These are phyloP conservation scores for Cyclotella choctawhatcheeana DNA, from an alignment of 108 stramenopile genomes.

Conservation along the genomic window DNA sequence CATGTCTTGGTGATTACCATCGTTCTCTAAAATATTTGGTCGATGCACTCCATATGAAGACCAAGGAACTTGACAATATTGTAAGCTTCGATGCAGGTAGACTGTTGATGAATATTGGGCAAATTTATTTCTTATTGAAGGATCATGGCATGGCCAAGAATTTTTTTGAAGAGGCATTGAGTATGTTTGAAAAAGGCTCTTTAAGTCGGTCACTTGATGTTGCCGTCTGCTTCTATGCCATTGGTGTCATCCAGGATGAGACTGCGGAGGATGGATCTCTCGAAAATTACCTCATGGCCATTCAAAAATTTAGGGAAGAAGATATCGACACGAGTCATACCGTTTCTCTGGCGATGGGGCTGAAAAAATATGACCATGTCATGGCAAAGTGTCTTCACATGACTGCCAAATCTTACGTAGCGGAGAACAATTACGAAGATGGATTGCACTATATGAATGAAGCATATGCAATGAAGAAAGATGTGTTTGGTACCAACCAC, in stretches of 20 bases:
- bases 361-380: slow-evolving; percentile 8
- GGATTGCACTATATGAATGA: slow-evolving; percentile 43
- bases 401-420: slow-evolving; percentile 22
- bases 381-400: slow-evolving; percentile 41
- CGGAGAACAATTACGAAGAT: slow-evolving; percentile 14
- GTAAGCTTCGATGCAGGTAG: slow-evolving; percentile 46
- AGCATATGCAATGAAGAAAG: slow-evolving; percentile 28
- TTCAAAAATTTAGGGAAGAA: slow-evolving; percentile 35
- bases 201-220: slow-evolving; percentile 20
- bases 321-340: background rate
- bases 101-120: slow-evolving; percentile 51
- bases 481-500: slow-evolving; percentile 25
- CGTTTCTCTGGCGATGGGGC: background rate
- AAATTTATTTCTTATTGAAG: slow-evolving; percentile 36
- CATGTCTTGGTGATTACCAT: slow-evolving; percentile 24
- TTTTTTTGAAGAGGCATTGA: slow-evolving; percentile 61
- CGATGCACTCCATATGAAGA: slow-evolving; percentile 49
- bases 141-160: slow-evolving; percentile 12
- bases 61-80: slow-evolving; percentile 27
- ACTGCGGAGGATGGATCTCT: slow-evolving; percentile 25
- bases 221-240: slow-evolving; percentile 45
- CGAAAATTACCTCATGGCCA: slow-evolving; percentile 31
- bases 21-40: slow-evolving; percentile 49
- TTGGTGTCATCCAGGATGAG: slow-evolving; percentile 40
- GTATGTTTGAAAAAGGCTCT: slow-evolving; percentile 19